Evolutionary conservation across 2,329 filamentous ascomycete species (phyloP).

Genomic region (Trichoderma oligosporum): DNA sequence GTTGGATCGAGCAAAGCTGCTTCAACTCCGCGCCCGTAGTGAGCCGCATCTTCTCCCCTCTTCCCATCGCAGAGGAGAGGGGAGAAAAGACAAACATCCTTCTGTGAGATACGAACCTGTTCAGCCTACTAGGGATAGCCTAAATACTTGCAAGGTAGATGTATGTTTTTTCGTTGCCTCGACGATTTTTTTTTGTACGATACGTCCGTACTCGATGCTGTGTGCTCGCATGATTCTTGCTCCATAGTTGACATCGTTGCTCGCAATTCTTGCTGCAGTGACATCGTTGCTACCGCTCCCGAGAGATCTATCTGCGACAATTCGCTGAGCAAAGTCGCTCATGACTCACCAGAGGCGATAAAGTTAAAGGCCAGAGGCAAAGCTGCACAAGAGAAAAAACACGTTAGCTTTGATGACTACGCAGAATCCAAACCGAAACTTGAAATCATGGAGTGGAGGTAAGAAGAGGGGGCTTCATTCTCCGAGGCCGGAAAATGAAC

Average conservation of each 20-base stretch:
- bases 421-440: neutral
- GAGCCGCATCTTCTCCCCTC: conserved; percentile 55
- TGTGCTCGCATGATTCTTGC: no score
- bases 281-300: conserved; percentile 59
- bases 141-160: neutral
- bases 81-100: conserved; percentile 18
- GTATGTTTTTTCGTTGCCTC: neutral
- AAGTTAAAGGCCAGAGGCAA: conserved; percentile 82
- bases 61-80: conserved; percentile 29
- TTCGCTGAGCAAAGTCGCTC: conserved; percentile 9
- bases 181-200: no score
- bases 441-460: no score
- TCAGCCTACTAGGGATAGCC: neutral
- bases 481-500: neutral
- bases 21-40: conserved; percentile 79
- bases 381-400: conserved; percentile 46
- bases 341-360: conserved; percentile 83
- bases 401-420: conserved; percentile 29
- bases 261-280: no score
- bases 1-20: conserved; percentile 50
- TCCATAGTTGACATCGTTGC: no score
- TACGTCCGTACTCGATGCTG: no score
- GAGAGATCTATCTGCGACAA: neutral
- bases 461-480: no score
- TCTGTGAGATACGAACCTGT: conserved; percentile 20